phyloP scores from a whole-genome alignment of 768 basidiomycete species.

The Termitomyces sp. region DNA sequence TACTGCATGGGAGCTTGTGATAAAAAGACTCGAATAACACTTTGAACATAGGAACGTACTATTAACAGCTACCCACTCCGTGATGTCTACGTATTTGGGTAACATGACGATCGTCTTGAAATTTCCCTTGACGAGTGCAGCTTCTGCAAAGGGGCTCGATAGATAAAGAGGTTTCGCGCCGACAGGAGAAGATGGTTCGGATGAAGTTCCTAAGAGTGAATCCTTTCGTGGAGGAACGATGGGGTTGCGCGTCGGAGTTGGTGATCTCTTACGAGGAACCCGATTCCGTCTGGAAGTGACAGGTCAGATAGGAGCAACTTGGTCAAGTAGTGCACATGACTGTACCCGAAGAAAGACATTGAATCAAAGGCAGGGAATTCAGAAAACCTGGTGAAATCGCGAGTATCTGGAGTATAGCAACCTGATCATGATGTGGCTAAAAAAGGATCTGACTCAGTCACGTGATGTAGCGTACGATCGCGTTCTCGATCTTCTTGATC shows the following conservation, averaged over 20 bases:
- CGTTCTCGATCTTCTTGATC: slow-evolving; percentile 1
- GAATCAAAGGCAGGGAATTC: slow-evolving; percentile 7
- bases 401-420: neutral
- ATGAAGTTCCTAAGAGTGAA: slow-evolving; percentile 24
- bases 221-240: slow-evolving; percentile 22
- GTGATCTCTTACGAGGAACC: slow-evolving; percentile 30
- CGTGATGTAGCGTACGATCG: slow-evolving; percentile 7
- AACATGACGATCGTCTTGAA: slow-evolving; percentile 98
- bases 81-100: slow-evolving; percentile 92
- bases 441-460: neutral
- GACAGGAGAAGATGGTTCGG: slow-evolving; percentile 36
- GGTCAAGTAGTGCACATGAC: neutral
- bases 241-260: slow-evolving; percentile 27
- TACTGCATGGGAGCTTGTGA: slow-evolving; percentile 43
- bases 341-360: slow-evolving; percentile 34
- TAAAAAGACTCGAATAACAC: neutral
- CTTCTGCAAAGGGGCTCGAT: slow-evolving; percentile 91
- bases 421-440: neutral
- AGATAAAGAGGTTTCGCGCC: slow-evolving; percentile 74
- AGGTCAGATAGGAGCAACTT: slow-evolving; percentile 10
- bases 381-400: neutral
- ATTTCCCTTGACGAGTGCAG: slow-evolving; percentile 94
- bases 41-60: slow-evolving; percentile 44
- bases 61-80: slow-evolving; percentile 97
- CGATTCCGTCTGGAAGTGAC: slow-evolving; percentile 24